A percentile compares a stretch with the other conserved stretches of the same genome.
phyloP scores from a whole-genome alignment of 2,329 filamentous ascomycete genomes.

The Emmonsia crescens region DNA sequence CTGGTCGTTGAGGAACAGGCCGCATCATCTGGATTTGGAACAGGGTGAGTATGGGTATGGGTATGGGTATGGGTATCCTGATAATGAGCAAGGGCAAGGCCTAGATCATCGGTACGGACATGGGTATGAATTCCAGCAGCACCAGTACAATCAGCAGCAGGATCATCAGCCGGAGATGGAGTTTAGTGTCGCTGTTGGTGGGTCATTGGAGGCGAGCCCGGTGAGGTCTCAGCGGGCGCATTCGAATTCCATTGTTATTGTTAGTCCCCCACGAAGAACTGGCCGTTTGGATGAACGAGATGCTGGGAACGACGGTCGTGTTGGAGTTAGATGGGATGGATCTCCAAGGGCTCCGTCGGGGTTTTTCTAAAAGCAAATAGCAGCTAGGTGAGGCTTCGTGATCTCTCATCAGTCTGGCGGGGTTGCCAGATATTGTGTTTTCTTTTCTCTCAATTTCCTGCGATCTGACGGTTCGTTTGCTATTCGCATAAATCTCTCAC shows the following conservation, averaged over 20 bases:
- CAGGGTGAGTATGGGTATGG: neutral
- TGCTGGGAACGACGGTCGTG: neutral
- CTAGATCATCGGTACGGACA: neutral
- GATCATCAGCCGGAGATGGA: neutral
- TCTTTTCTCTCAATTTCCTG: neutral
- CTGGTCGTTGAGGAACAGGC: neutral
- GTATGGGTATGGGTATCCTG: neutral
- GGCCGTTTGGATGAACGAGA: neutral
- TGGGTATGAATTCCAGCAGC: neutral
- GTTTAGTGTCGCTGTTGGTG: neutral
- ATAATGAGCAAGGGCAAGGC: neutral
- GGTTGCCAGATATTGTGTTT: neutral
- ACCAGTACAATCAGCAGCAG: neutral
- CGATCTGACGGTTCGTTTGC: neutral
- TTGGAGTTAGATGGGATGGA: neutral
- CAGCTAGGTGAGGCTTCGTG: neutral
- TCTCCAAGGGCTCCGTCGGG: neutral
- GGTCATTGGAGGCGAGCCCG: neutral
- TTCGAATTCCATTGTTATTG: conserved; percentile 1
- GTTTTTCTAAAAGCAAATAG: neutral
- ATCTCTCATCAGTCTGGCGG: neutral
- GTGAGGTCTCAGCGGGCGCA: neutral
- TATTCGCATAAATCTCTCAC: neutral
- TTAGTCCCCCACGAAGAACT: neutral
- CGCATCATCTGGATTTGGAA: neutral